These are phyloP conservation scores for Cymodocea nodosa DNA, from an alignment of 116 monocot species.

Conservation along the genomic window DNA sequence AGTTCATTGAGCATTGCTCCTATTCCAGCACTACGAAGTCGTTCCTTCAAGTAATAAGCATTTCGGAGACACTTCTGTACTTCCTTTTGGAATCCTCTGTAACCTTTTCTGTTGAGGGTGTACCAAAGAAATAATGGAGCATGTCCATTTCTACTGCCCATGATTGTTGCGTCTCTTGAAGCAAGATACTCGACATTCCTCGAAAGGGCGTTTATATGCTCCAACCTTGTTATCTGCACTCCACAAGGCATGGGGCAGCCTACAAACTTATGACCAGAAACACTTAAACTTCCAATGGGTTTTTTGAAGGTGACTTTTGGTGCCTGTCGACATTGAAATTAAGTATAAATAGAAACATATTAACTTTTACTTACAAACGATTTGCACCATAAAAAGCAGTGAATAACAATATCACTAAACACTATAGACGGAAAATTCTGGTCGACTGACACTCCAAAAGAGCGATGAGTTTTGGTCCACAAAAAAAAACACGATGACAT, in stretches of 20 bases:
- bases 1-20: conserved; percentile 96
- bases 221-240: conserved; percentile 69
- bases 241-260: conserved; percentile 98
- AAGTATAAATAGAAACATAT: too few relatives aligned
- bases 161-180: conserved; percentile 87
- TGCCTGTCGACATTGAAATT: too few relatives aligned
- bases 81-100: conserved; percentile 69
- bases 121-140: conserved; percentile 97
- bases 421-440: too few relatives aligned
- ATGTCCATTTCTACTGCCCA: conserved; percentile 92
- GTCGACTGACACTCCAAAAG: too few relatives aligned
- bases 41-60: conserved; percentile 65
- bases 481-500: too few relatives aligned
- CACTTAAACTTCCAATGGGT: too few relatives aligned
- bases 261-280: conserved; percentile 92
- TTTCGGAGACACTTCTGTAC: conserved; percentile 87
- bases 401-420: too few relatives aligned
- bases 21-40: conserved; percentile 48
- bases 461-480: too few relatives aligned
- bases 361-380: too few relatives aligned
- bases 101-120: conserved; percentile 84
- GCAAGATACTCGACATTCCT: conserved; percentile 80
- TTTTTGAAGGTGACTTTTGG: too few relatives aligned
- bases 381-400: too few relatives aligned
- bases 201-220: conserved; percentile 65